phyloP scores from a whole-genome alignment of 106 monocot species.

The Dioscorea alata region DNA sequence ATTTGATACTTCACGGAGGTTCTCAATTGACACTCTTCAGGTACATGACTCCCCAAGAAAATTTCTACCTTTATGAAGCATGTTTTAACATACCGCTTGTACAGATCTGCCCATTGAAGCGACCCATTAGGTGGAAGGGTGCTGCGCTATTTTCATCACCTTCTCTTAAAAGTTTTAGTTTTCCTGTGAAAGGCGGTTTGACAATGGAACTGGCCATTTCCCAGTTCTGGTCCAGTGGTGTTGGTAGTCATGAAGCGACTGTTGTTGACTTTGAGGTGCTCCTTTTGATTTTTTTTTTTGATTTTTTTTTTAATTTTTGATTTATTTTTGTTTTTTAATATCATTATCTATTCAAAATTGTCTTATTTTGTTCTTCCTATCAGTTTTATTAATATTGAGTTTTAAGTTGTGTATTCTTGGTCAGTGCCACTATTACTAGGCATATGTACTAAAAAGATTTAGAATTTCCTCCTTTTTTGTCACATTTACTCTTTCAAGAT shows the following conservation, averaged over 20 bases:
- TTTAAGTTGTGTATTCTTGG: no score
- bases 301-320: no score
- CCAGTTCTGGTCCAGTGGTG: slow-evolving; percentile 97
- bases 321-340: no score
- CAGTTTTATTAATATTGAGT: no score
- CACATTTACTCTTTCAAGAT: no score
- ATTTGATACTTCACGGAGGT: slow-evolving; percentile 83
- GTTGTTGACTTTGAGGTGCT: slow-evolving; percentile 82
- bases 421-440: no score
- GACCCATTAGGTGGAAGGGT: slow-evolving; percentile 82
- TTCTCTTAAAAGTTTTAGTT: slow-evolving; percentile 67
- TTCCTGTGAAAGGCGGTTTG: slow-evolving; percentile 75
- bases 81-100: slow-evolving; percentile 18
- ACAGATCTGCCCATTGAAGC: slow-evolving; percentile 75
- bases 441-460: no score
- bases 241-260: slow-evolving; percentile 83
- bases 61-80: neutral
- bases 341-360: no score
- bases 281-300: neutral
- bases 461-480: no score
- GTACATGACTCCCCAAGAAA: slow-evolving; percentile 19
- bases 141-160: slow-evolving; percentile 81
- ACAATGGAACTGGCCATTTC: slow-evolving; percentile 77
- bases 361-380: no score
- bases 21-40: slow-evolving; percentile 81